Base-by-base conservation (phyloP, 2,329 filamentous ascomycete genomes). In the Fusarium sp. region DNA sequence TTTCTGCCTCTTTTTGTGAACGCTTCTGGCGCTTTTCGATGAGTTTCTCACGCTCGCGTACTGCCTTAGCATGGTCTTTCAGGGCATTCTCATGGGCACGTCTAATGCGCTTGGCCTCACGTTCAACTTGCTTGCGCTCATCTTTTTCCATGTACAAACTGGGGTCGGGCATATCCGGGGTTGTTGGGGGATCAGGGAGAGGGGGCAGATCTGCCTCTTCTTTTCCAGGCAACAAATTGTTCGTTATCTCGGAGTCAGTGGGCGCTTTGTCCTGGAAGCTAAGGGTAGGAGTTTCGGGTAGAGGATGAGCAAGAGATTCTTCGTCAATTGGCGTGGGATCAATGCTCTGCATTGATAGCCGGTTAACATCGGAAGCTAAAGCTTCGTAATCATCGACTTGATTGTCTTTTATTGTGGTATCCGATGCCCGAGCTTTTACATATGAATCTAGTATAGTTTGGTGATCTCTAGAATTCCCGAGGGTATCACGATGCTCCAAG, bases 21-120 rank as follows among this genome's bases (percentile, higher is more conserved):
- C 84, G 80, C 69, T 84, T 87, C 57, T 82, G 85, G 20, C 85
- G 84, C 80, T 90, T 89, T 70, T 89, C 86, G 24, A 89, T 79
- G 4, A 91, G 81, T 78, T 92, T 92, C 41, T 88, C 84, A 12
- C 90, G 87, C 65, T 92, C 90, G 54, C 87, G 88, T 55, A 94
- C 84, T 15, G 88, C 87, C 75, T 89, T 92, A 44, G 91, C 88
- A 41, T 90, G 90, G 67, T 91, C 87, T 80, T 93, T 94, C 69
- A 93, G 81, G 17, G 90, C 89, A 77, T 90, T 87, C 35, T 92
- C 88, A 79, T 94, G 92, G 14, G 86, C 85, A 78, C 93, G 93
- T 38, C 90, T 84, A 3, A 86, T 85, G 18, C 88, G 87, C 58
- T 89, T 89, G 63, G 90, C 86, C 76, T 94, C 91, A 65, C 91